Evolutionary conservation across 768 basidiomycete species (phyloP), one percentile per base, ranked within the genome.

Genomic region (Kondoa subrosea): DNA sequence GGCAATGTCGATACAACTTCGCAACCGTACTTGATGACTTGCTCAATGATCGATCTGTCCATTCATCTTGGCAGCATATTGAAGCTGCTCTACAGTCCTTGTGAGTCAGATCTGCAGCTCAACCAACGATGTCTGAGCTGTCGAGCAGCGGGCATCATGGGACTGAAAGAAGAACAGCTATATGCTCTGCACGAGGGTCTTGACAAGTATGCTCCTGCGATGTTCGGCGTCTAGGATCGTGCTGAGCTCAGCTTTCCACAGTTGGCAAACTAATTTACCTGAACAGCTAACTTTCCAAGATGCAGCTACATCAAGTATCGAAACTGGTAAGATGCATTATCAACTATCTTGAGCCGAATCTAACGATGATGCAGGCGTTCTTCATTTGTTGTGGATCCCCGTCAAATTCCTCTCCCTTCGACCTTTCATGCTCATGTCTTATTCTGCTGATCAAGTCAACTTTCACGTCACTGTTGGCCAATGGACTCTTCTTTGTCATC

Each of bases 351-450:
- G 12, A 34, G 27, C 2, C 30, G 30, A 50, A 32, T 31, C 57
- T 56, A 32, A 50, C 58, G 63, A 69, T 29, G 57, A 4, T 26
- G 26, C 72, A 89, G 92, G 93, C 56, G 80, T 95, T 66, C 80
- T 99, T 27, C 91, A 95, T 77, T 77, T 96, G 65, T 81, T 90
- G 56, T 91, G 89, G 76, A 83, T 87, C 32, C 90, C 88, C 74
- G 85, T 96, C 57, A 86, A 85, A 72, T 95, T 97, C 85, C 88
- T 97, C 77, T 92, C 95, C 78, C 95, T 90, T 85, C 87, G 93
- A 63, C 91, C 95, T 33, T 97, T 96, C 80, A 92, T 96, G 89
- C 84, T 93, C 64, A 90, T 96, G 77, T 91, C 89, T 68, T 97
- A 95, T 79, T 82, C 85, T 75, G 91, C 93, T 8, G 83, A 83